phyloP scores from a whole-genome alignment of 2,329 filamentous ascomycete genomes.

The Tolypocladium nubicola region DNA sequence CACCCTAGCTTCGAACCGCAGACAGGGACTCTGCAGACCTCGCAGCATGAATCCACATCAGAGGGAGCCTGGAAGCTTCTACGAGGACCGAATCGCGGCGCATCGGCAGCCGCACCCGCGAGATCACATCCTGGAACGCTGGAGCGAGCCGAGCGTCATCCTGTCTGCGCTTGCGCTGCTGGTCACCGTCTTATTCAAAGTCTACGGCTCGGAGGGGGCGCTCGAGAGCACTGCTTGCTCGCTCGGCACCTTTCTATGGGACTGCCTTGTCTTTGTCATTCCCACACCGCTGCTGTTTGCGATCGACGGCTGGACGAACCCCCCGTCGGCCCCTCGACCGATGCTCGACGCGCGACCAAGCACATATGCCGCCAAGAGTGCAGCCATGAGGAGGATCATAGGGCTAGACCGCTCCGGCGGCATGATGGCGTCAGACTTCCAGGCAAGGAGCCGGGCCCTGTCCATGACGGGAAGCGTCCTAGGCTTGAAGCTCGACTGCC shows the following conservation, averaged over 20 bases:
- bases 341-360: slow-evolving; percentile 25
- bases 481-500: slow-evolving; percentile 25
- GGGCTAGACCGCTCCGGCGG: slow-evolving; percentile 43
- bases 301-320: slow-evolving; percentile 44
- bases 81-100: slow-evolving; percentile 23
- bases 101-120: slow-evolving; percentile 17
- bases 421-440: slow-evolving; percentile 46
- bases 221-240: slow-evolving; percentile 15
- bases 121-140: slow-evolving; percentile 18
- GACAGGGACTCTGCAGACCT: slow-evolving; percentile 10
- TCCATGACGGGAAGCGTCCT: slow-evolving; percentile 37
- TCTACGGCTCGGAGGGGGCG: slow-evolving; percentile 21
- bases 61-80: slow-evolving; percentile 20
- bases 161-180: slow-evolving; percentile 22
- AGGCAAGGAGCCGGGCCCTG: slow-evolving; percentile 45
- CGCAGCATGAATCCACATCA: slow-evolving; percentile 23
- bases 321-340: slow-evolving; percentile 28
- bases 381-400: slow-evolving; percentile 52
- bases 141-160: slow-evolving; percentile 23
- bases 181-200: slow-evolving; percentile 21
- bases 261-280: slow-evolving; percentile 43
- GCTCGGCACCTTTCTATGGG: slow-evolving; percentile 43
- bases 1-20: slow-evolving; percentile 1
- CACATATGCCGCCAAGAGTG: slow-evolving; percentile 50
- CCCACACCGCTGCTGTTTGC: slow-evolving; percentile 48